Conservation (phyloP, 768 basidiomycete genomes). For the Agrocybe pediades region DNA sequence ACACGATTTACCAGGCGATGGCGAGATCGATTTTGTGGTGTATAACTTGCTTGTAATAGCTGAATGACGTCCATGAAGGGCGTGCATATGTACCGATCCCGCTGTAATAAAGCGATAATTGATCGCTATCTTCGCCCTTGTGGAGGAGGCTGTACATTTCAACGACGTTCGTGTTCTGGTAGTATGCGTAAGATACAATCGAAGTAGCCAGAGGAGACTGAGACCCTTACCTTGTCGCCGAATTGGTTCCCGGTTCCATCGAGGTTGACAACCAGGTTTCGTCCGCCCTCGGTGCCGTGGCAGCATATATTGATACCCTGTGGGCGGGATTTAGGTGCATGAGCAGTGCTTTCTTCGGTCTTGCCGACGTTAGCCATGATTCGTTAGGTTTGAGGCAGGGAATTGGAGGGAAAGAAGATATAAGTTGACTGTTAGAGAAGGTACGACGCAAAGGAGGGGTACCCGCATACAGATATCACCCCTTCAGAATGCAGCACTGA, state of each 20-base stretch:
- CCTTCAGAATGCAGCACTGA: too few relatives aligned
- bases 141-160: conserved; percentile 25
- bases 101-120: conserved; percentile 27
- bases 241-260: conserved; percentile 32
- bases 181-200: not conserved
- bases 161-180: conserved; percentile 32
- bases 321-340: too few relatives aligned
- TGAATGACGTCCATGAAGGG: not conserved
- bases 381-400: too few relatives aligned
- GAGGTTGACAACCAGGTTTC: conserved; percentile 39
- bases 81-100: conserved; percentile 4
- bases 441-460: too few relatives aligned
- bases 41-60: not conserved
- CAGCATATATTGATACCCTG: too few relatives aligned
- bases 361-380: too few relatives aligned
- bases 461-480: too few relatives aligned
- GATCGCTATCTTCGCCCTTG: conserved; percentile 16
- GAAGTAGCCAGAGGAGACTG: too few relatives aligned
- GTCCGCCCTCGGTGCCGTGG: not conserved
- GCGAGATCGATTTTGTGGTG: conserved; percentile 5
- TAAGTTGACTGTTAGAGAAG: too few relatives aligned
- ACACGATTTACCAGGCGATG: conserved; percentile 8
- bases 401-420: too few relatives aligned
- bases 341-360: too few relatives aligned
- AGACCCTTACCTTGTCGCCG: conserved; percentile 16